Evolutionary conservation across 495 filamentous ascomycete species (phyloP), one percentile per base, ranked within the genome.

Genomic region (Hyaloscypha hepaticicola): DNA sequence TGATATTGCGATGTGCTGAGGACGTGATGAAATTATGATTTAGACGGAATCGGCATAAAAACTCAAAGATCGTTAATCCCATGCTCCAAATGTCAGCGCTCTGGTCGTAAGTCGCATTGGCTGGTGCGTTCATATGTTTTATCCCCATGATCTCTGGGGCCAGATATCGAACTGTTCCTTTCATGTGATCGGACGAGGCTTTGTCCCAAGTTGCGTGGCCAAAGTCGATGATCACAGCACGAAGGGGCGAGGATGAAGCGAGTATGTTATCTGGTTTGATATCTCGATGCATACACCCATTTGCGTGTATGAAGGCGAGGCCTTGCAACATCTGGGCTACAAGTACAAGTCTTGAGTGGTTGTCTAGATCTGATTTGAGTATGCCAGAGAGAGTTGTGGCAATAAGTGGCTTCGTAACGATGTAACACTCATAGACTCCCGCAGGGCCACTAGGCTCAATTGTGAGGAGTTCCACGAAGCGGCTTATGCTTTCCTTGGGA

Each of bases 231-330:
- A 57, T 57, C 16, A 28, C 25, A 57, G 53, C 53, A 16, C 33
- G 53, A 3, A 57, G 3, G 12, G 53, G 53, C 22, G 12, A n/a
- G 33, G 9, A 25, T 16, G 53, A 57, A n/a, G 11, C 53, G 3
- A 57, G 28, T 7, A 57, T 24, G n/a, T 57, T 57, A 9, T 57
- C 29, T 3, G 21, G 27, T 24, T 57, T 57, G 28, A 57, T 57
- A 57, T 57, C 53, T 57, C 53, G 53, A 19, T 57, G 53, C 53
- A 57, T 57, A 57, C 53, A 57, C 25, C 53, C 53, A 29, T n/a
- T 33, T n/a, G 26, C 25, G 21, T 57, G 53, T 29, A 57, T 28
- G 21, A 57, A 57, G 12, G 12, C 53, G 8, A 57, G 28, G 5
- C 53, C 53, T 21, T 57, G 26, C 2, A 57, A 22, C 25, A 57